phyloP scores from a whole-genome alignment of 2,329 filamentous ascomycete genomes.

The Podosphaera fusca region DNA sequence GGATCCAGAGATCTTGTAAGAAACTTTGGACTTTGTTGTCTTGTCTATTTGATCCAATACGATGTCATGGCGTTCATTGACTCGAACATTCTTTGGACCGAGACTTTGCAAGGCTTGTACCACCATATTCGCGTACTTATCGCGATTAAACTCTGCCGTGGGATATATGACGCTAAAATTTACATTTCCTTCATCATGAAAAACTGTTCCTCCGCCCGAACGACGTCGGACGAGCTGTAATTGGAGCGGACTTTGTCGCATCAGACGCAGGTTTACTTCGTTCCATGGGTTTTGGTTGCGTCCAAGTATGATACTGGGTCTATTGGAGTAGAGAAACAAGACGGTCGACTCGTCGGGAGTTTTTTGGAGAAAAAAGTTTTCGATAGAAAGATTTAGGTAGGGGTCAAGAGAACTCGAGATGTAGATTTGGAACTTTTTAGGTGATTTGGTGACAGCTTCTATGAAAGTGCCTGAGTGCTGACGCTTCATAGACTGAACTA shows the following conservation, averaged over 20 bases:
- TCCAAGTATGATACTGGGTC: slow-evolving; percentile 72
- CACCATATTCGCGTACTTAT: slow-evolving; percentile 83
- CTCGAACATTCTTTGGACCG: slow-evolving; percentile 35
- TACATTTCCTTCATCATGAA: slow-evolving; percentile 79
- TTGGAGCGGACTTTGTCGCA: slow-evolving; percentile 18
- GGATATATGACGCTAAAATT: slow-evolving; percentile 90
- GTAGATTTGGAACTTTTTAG: slow-evolving; percentile 40
- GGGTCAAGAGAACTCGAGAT: slow-evolving; percentile 48
- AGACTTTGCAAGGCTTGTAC: slow-evolving; percentile 51
- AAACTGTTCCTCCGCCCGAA: slow-evolving; percentile 79
- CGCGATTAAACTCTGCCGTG: slow-evolving; percentile 49
- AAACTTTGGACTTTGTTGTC: slow-evolving; percentile 2
- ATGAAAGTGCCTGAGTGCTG: slow-evolving; percentile 3
- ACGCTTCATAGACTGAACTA: background rate
- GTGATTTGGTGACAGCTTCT: slow-evolving; percentile 15
- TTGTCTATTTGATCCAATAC: slow-evolving; percentile 34
- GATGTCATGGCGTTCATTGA: slow-evolving; percentile 87
- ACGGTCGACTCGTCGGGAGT: slow-evolving; percentile 49
- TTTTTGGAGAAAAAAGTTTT: slow-evolving; percentile 67
- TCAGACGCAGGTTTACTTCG: slow-evolving; percentile 52
- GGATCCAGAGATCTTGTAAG: slow-evolving; percentile 71
- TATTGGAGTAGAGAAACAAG: slow-evolving; percentile 73
- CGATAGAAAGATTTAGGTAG: slow-evolving; percentile 78
- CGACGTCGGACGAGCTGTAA: slow-evolving; percentile 54
- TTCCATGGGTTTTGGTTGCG: slow-evolving; percentile 97